Evolutionary conservation across 1,284 basidiomycete genomes (phyloP).

Genomic region (Anthracocystis walkeri): DNA sequence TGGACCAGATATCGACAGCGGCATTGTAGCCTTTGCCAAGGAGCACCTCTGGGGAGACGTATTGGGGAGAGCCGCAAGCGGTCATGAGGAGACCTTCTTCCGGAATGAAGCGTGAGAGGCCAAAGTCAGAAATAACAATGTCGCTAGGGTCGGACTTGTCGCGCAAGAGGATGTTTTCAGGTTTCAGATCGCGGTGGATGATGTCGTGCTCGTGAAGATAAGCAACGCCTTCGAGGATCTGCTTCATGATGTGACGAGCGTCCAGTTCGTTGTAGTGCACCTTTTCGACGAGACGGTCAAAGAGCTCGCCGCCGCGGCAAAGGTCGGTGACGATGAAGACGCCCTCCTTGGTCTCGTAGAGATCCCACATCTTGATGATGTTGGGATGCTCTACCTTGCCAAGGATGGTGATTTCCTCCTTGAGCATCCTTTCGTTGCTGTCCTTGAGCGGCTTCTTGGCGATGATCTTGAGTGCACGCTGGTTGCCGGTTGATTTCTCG

Average conservation of each 20-base stretch:
- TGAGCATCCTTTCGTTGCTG: conserved; percentile 64
- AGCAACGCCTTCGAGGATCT: conserved; percentile 63
- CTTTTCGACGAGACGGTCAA: conserved; percentile 65
- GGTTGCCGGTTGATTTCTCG: conserved; percentile 53
- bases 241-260: conserved; percentile 64
- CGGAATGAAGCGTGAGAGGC: conserved; percentile 65
- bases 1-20: conserved; percentile 67
- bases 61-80: conserved; percentile 67
- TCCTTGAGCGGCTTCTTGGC: conserved; percentile 66
- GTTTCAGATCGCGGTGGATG: conserved; percentile 68
- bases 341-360: conserved; percentile 68
- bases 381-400: conserved; percentile 63
- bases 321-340: conserved; percentile 69
- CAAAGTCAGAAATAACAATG: conserved; percentile 68
- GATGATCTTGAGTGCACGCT: conserved; percentile 67
- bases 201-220: conserved; percentile 67
- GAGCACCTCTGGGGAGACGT: conserved; percentile 68
- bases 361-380: conserved; percentile 68
- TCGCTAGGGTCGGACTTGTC: conserved; percentile 56
- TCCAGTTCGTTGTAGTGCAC: conserved; percentile 67
- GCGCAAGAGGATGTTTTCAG: conserved; percentile 67
- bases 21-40: conserved; percentile 66
- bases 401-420: conserved; percentile 66
- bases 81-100: conserved; percentile 66
- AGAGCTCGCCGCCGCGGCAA: conserved; percentile 67